phyloP scores from a whole-genome alignment of 768 basidiomycete genomes.

The Tricholoma flavovirens region DNA sequence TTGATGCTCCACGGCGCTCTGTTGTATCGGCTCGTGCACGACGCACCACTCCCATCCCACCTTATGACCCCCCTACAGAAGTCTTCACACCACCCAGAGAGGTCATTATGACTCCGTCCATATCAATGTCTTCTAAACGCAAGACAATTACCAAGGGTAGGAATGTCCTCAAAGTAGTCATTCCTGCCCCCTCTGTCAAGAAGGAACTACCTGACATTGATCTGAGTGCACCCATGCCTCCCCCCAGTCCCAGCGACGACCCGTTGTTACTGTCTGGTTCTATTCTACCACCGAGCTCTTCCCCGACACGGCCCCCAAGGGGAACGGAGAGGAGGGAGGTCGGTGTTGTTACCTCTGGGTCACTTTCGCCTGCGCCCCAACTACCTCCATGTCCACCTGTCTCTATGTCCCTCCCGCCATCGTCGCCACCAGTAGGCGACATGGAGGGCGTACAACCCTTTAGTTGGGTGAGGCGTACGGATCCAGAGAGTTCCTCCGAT shows the following conservation, averaged over 20 bases:
- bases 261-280: conserved; percentile 58
- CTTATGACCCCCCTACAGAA: conserved; percentile 61
- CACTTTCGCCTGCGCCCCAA: conserved; percentile 1
- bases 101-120: conserved; percentile 40
- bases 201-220: conserved; percentile 63
- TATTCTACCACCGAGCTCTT: conserved; percentile 23
- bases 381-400: background rate
- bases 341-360: conserved; percentile 21
- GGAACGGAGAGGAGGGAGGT: conserved; percentile 5
- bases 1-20: conserved; percentile 16
- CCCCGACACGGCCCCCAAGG: conserved; percentile 12
- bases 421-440: conserved; percentile 11
- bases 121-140: conserved; percentile 34
- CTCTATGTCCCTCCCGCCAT: conserved; percentile 13
- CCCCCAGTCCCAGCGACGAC: conserved; percentile 72
- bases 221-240: conserved; percentile 52
- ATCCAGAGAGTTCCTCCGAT: conserved; percentile 12
- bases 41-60: conserved; percentile 51
- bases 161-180: conserved; percentile 15
- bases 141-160: conserved; percentile 14
- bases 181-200: conserved; percentile 34
- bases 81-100: conserved; percentile 70
- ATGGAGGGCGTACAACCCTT: conserved; percentile 10
- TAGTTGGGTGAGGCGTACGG: conserved; percentile 16
- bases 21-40: conserved; percentile 24